Base-by-base conservation (phyloP, 176 grass and related monocot genomes). In the Panicum miliaceum region DNA sequence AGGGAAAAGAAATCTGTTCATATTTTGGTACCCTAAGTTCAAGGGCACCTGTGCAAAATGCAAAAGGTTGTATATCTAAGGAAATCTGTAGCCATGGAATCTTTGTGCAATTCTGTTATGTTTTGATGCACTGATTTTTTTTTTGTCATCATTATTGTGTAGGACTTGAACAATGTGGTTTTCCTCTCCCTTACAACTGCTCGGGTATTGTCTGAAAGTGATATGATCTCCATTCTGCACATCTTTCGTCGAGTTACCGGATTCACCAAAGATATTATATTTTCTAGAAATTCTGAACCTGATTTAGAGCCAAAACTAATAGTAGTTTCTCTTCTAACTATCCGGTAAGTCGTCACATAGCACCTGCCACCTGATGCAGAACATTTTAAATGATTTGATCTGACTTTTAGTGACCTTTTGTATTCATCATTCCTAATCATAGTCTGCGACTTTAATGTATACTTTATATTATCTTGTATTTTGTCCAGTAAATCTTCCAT, bases 261-360 rank as follows among this genome's bases (percentile, higher is more conserved):
- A 42, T 98, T 91, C 80, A 78, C 59, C n/a, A 76, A 90, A 64
- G 85, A 95, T 81, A 76, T 98, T 84, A 89, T 98, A 84, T 90
- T 92, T 91, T 95, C 89, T 41, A 88, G 40, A 80, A 90, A 90
- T 81, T 86, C 80, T 65, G 93, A 98, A 81, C 87, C 93, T 84
- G 79, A 88, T 86, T 68, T 98, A 81, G 92, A 98, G 68, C 91
- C 93, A 78, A 98, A 91, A 60, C 83, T 95, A 68, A 84, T 90
- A 80, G 86, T 93, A 77, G 86, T 95, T 58, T 93, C 91, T 71
- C 87, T 95, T 75, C 77, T 98, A 38, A 87, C 88, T 89, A 79
- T 90, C 53, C 83, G 93, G 96, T 98, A 95, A 93, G 91, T 77
- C 61, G 63, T 71, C 66, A 18, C 25, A 86, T 14, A 9, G 29